These are phyloP conservation scores for Metschnikowia arizonensis DNA, from an alignment of 805 yeast genomes.

Conservation along the genomic window DNA sequence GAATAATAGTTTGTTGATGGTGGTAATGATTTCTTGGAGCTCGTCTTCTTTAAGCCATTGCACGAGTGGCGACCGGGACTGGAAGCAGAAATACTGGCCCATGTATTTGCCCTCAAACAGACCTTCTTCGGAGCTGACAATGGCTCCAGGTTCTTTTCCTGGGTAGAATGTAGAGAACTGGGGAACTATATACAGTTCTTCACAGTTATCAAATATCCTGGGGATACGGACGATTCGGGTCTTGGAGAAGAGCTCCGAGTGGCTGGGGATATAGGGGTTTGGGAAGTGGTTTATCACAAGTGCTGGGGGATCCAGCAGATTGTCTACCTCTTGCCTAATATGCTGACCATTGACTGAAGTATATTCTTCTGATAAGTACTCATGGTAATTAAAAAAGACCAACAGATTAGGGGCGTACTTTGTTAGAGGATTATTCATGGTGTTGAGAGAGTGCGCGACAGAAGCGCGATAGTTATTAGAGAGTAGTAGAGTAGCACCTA, in stretches of 20 bases:
- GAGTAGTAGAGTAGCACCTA: no score
- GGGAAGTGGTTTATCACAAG: constrained; percentile 66
- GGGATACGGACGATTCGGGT: constrained; percentile 69
- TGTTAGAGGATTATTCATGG: constrained; percentile 21
- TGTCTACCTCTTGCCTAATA: constrained; percentile 17
- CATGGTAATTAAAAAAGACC: constrained; percentile 65
- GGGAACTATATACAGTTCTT: constrained; percentile 42
- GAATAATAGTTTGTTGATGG: constrained; percentile 41
- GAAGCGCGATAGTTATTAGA: no score
- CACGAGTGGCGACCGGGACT: constrained; percentile 48
- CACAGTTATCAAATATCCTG: constrained; percentile 36
- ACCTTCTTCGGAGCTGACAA: constrained; percentile 15
- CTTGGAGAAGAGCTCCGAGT: constrained; percentile 24
- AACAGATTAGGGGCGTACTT: constrained; percentile 20
- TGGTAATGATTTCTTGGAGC: constrained; percentile 37
- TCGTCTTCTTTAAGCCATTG: constrained; percentile 27
- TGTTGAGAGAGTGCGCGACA: no score
- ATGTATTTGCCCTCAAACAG: background rate
- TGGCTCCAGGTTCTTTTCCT: constrained; percentile 63
- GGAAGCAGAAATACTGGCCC: constrained; percentile 44
- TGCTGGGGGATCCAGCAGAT: constrained; percentile 7
- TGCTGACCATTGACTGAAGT: background rate
- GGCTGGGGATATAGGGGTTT: constrained; percentile 41
- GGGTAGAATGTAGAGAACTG: constrained; percentile 53
- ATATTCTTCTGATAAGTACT: constrained; percentile 35